phyloP scores from a whole-genome alignment of 73 alveolate genomes.

The Tetrahymena malaccensis region DNA sequence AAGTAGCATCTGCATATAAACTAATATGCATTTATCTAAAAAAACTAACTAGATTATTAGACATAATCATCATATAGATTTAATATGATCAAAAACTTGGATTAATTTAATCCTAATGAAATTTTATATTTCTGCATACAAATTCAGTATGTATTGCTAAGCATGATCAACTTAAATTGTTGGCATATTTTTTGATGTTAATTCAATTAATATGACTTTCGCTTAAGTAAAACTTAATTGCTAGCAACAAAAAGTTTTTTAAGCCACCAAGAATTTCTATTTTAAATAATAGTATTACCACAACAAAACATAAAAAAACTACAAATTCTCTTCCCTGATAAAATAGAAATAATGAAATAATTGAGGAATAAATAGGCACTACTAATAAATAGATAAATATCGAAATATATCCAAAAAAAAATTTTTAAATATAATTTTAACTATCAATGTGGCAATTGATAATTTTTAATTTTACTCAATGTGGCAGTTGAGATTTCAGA shows the following conservation, averaged over 20 bases:
- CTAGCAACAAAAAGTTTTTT: neutral
- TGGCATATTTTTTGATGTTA: neutral
- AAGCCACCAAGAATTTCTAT: neutral
- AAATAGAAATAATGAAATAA: neutral
- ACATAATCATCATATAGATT: neutral
- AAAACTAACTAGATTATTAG: neutral
- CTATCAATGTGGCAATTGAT: neutral
- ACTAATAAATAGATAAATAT: neutral
- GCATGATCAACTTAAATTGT: neutral
- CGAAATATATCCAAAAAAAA: neutral
- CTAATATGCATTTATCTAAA: neutral
- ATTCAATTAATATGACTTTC: neutral
- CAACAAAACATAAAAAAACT: neutral
- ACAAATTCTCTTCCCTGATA: neutral
- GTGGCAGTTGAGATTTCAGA: constrained; percentile 1
- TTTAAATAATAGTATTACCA: neutral
- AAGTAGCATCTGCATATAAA: neutral
- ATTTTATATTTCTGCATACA: neutral
- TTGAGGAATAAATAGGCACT: neutral
- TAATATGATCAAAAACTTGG: neutral
- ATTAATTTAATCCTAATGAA: neutral
- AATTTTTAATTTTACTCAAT: neutral
- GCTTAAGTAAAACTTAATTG: neutral
- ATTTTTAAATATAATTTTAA: neutral
- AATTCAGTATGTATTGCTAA: neutral